Conservation (phyloP, 768 basidiomycete genomes). For the Hygrophorus pudorinus region DNA sequence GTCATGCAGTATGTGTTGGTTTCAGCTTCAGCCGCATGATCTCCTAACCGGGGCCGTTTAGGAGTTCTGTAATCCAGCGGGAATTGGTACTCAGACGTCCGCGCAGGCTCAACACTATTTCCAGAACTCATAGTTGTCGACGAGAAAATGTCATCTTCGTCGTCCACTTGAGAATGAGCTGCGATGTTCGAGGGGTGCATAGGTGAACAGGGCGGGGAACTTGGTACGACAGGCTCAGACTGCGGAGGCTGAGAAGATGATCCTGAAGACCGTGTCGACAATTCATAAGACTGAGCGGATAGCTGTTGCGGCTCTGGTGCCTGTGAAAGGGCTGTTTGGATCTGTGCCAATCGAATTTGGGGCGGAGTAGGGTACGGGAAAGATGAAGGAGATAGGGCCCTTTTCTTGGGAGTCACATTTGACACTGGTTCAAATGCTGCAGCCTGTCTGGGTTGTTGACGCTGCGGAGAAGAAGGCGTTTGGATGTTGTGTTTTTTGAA, state of each 20-base stretch:
- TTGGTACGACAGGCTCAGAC: too few species aligned
- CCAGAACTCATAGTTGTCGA: too few species aligned
- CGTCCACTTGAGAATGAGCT: too few species aligned
- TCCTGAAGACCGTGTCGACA: background rate
- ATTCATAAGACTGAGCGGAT: background rate
- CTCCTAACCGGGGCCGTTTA: background rate
- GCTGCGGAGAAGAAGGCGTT: too few species aligned
- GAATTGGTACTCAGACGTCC: background rate
- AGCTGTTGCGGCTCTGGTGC: background rate
- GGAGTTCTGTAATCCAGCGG: background rate
- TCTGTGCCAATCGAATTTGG: background rate
- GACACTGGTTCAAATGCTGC: background rate
- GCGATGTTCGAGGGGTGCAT: too few species aligned
- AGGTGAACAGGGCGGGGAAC: too few species aligned
- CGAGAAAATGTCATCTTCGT: too few species aligned
- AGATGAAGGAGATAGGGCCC: constrained; percentile 8
- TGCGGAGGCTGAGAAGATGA: background rate
- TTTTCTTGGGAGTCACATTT: background rate
- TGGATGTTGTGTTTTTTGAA: too few species aligned
- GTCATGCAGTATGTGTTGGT: background rate
- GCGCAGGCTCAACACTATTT: background rate
- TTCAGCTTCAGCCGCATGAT: background rate
- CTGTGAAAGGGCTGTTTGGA: background rate
- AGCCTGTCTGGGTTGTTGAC: too few species aligned
- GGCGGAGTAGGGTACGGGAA: constrained; percentile 10